Conservation (phyloP, 345 rosid species). For the Ceriops zippeliana region DNA sequence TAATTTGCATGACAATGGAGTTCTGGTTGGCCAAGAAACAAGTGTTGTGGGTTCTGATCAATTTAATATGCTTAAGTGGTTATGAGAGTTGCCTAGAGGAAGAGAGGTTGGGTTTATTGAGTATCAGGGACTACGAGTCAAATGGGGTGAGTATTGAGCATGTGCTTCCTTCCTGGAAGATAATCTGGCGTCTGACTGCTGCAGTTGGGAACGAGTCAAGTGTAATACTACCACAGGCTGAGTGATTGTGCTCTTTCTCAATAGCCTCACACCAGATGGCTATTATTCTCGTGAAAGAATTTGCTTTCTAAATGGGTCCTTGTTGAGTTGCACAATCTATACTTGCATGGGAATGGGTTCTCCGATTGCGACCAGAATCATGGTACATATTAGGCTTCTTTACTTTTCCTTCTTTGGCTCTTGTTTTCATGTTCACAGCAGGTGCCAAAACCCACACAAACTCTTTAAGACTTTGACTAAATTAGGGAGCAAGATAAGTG, state of each 20-base stretch:
- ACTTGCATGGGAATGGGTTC: not conserved
- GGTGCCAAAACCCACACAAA: too few species aligned
- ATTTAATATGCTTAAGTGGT: not conserved
- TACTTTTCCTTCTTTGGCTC: too few species aligned
- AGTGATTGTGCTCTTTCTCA: constrained; percentile 2
- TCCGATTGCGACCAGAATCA: not conserved
- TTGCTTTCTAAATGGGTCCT: not conserved
- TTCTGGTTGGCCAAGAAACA: not conserved
- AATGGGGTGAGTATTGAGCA: not conserved
- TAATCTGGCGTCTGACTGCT: not conserved
- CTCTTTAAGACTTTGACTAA: too few species aligned
- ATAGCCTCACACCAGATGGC: too few species aligned
- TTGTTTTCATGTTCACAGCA: too few species aligned
- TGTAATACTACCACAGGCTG: not conserved
- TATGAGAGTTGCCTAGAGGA: not conserved
- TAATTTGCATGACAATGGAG: not conserved
- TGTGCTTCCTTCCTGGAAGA: not conserved
- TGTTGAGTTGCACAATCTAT: not conserved
- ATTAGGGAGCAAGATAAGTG: too few species aligned
- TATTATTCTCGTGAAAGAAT: not conserved
- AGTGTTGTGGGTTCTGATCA: not conserved
- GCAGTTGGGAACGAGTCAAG: constrained; percentile 5
- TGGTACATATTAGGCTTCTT: not conserved
- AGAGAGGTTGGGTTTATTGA: constrained; percentile 1
- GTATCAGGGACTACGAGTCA: not conserved